Base-by-base conservation (phyloP, 2,329 filamentous ascomycete genomes). In the Rutstroemia sp. region DNA sequence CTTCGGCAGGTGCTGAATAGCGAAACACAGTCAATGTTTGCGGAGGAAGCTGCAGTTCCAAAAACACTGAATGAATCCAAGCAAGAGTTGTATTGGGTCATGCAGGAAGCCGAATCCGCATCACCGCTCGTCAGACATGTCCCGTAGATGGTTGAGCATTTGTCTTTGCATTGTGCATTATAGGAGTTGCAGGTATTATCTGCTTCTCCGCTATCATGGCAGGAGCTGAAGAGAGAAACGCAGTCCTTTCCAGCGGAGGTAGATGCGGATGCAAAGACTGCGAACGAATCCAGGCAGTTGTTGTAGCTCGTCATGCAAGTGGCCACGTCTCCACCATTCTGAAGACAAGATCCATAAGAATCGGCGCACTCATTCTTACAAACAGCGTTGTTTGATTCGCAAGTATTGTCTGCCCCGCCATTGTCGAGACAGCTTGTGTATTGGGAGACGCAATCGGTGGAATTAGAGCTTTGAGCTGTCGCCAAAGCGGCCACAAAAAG, bases 121-220 rank as follows among this genome's bases (percentile, higher is more conserved):
- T 19, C 51, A n/a, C 57, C 57, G 41, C 57, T 59, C 2, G 57
- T 57, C 5, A 59, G 44, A 16, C 54, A 57, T 10, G 57, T 59
- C 12, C 50, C 55, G 19, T 59, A 59, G 14, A 59, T 59, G 10
- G 57, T 59, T 27, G 54, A 57, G 19, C 57, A 59, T 48, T 59
- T 59, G 46, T 59, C 57, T 48, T 59, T 59, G 50, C 57, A 59
- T 41, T 59, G 57, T n/a, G 57, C 57, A 25, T 56, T 56, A 9
- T 39, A n/a, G 19, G 44, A 44, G 17, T 59, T 59, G 47, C 57
- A 59, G 17, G 55, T 57, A 23, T 59, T 59, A 6, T 59, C 57
- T 12, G 55, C 49, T 7, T 30, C n/a, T 25, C 57, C 55, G 7
- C 25, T 23, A 25, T 59, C 54, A 17, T 59, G 57, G 9, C 55